Evolutionary conservation across 148 eudicot genomes (phyloP), one percentile per base, ranked within the genome.

Genomic region (Polygonum maritimum): DNA sequence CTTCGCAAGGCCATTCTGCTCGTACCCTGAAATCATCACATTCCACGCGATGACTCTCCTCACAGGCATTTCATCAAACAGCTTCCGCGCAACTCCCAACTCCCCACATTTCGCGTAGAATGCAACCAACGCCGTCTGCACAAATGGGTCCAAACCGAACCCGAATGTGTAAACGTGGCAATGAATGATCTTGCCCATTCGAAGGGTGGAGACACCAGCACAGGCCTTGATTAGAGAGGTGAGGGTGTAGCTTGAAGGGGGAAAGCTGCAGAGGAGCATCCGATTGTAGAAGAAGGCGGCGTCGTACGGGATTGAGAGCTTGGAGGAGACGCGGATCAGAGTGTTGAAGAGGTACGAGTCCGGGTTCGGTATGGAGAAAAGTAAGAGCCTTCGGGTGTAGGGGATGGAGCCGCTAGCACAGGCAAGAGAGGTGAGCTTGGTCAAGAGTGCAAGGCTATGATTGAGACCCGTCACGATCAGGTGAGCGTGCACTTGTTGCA

Each of bases 41-140:
- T 89, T 89, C 92, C 92, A 89, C 7, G 92, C 89, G 44, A 89
- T 76, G 36, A 85, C 71, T 22, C 80, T 84, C 75, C 85, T 84
- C 4, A 69, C 47, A 45, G 85, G 83, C 92, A 89, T 89, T 85
- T 69, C 71, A 77, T 87, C 90, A 31, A 89, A 89, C 84, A 87
- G 79, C 79, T 75, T 87, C 63, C 86, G 79, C 3, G 88, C 92
- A 75, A 65, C 51, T 21, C 74, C 40, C 75, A 87, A 40, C 65
- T 79, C 74, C 2, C 85, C 84, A 76, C 90, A 87, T 79, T 87
- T 89, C 2, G 84, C 81, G 33, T 89, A 87, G 52, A 89, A 78
- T 14, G 83, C 73, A 31, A 89, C 76, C 71, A 87, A 73, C 48
- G 79, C 82, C 76, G 87, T 82, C 48, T 82, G 85, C 71, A 87